These are phyloP conservation scores for Ceriops tagal DNA, from an alignment of 345 rosid species.

Conservation along the genomic window DNA sequence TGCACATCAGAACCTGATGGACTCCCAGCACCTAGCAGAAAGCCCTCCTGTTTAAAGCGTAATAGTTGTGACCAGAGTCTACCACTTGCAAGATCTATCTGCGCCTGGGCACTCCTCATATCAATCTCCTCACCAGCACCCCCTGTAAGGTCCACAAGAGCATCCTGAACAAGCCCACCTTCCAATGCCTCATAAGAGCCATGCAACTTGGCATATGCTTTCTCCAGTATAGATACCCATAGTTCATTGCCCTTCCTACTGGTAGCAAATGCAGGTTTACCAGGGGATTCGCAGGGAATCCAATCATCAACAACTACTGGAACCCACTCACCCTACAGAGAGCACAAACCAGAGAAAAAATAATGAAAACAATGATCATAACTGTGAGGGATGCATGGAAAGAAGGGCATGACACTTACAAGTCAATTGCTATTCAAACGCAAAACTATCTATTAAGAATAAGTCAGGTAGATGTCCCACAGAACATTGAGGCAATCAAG, in stretches of 20 bases:
- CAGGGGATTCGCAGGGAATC: conserved; percentile 96
- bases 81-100: conserved; percentile 99
- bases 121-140: conserved; percentile 99
- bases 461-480: too few relatives aligned
- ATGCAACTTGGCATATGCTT: conserved; percentile 97
- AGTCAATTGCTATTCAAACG: too few relatives aligned
- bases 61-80: conserved; percentile 97
- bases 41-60: conserved; percentile 97
- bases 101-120: conserved; percentile 98
- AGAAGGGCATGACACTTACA: too few relatives aligned
- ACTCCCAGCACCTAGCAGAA: conserved; percentile 99
- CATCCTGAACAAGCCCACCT: conserved; percentile 99
- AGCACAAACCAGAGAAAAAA: conserved; percentile 9
- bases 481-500: too few relatives aligned
- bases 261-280: conserved; percentile 98
- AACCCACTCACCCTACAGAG: conserved; percentile 96
- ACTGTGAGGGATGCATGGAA: too few relatives aligned
- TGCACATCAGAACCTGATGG: conserved; percentile 99
- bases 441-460: too few relatives aligned
- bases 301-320: conserved; percentile 99
- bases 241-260: conserved; percentile 87
- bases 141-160: conserved; percentile 98
- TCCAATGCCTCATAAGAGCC: conserved; percentile 99
- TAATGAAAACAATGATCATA: too few relatives aligned
- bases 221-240: conserved; percentile 96